Conservation (phyloP, 208 protist species). For the Strigomonas culicis region DNA sequence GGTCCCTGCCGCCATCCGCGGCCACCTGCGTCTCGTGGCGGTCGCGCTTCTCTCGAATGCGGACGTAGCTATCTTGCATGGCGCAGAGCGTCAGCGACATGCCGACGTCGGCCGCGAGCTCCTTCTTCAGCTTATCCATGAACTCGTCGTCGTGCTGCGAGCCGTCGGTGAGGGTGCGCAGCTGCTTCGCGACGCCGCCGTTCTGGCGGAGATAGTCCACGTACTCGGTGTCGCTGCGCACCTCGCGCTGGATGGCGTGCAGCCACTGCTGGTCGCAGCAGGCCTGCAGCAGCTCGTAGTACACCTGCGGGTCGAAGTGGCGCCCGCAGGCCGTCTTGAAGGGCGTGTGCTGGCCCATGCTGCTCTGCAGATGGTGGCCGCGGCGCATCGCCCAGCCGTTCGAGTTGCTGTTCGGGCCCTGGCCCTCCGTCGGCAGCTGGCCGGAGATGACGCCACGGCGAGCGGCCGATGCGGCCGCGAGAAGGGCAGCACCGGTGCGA, state of each 20-base stretch:
- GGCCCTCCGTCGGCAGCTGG: constrained; percentile 45
- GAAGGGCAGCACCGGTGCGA: neutral
- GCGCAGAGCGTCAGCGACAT: constrained; percentile 81
- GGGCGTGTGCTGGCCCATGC: constrained; percentile 56
- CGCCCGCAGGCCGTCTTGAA: constrained; percentile 77
- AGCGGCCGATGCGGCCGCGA: neutral
- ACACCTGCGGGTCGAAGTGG: constrained; percentile 71
- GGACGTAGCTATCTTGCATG: constrained; percentile 77
- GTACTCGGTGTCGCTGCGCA: constrained; percentile 73
- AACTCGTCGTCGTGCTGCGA: constrained; percentile 77
- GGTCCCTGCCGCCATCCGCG: constrained; percentile 69
- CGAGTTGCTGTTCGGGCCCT: neutral
- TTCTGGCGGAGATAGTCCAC: constrained; percentile 61
- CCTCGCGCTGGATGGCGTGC: constrained; percentile 74
- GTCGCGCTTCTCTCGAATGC: constrained; percentile 78
- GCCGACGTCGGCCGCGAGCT: constrained; percentile 65
- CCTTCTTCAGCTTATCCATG: constrained; percentile 69
- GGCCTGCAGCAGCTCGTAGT: constrained; percentile 83
- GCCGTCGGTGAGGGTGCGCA: constrained; percentile 59
- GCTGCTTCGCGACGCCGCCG: constrained; percentile 60
- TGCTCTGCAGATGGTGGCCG: constrained; percentile 76
- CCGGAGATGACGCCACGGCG: constrained; percentile 44
- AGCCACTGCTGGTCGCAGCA: constrained; percentile 86
- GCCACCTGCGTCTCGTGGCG: constrained; percentile 74
- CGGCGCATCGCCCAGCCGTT: constrained; percentile 54